Percentiles rank a stretch among this genome's conserved stretches.
Conservation (phyloP, 2,329 filamentous ascomycete species). For the Raffaelea albimanens region DNA sequence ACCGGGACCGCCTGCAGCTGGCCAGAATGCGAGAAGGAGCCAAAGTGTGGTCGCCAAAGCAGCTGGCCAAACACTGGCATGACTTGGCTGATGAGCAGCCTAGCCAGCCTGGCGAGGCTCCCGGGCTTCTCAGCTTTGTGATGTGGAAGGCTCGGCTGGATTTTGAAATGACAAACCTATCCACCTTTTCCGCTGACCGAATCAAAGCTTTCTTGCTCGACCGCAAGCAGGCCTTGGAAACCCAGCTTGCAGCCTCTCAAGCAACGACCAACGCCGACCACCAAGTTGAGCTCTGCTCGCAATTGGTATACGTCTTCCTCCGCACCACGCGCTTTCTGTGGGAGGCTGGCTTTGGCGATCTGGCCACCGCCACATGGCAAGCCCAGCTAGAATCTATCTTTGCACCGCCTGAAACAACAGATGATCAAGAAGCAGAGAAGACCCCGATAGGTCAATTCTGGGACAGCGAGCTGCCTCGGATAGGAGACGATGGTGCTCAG, state of each 20-base stretch:
- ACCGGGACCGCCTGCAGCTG: conserved; percentile 52
- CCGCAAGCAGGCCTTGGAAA: conserved; percentile 37
- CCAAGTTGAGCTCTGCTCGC: conserved; percentile 13
- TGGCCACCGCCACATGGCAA: conserved; percentile 76
- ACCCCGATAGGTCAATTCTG: conserved; percentile 67
- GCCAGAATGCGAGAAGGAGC: conserved; percentile 64
- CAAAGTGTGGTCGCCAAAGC: conserved; percentile 62
- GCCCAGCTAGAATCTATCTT: conserved; percentile 65
- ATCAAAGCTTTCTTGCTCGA: conserved; percentile 50
- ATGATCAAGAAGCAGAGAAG: too few species aligned
- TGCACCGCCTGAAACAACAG: conserved; percentile 39
- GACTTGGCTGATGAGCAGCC: conserved; percentile 21
- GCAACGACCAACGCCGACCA: too few species aligned
- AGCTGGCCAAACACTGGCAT: conserved; percentile 56
- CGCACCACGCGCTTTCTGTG: conserved; percentile 64
- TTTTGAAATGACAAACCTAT: conserved; percentile 60
- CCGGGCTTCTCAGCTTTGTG: conserved; percentile 43
- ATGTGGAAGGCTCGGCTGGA: conserved; percentile 70
- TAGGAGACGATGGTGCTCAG: conserved; percentile 62
- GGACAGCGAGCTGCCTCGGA: conserved; percentile 71
- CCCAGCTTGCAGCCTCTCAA: conserved; percentile 1
- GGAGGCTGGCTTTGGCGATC: conserved; percentile 69
- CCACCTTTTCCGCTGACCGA: conserved; percentile 58
- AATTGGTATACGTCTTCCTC: conserved; percentile 62
- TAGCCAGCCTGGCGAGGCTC: conserved; percentile 19